Evolutionary conservation across 169 alveolate genomes (phyloP).

Genomic region (Plasmodium gallinaceum): DNA sequence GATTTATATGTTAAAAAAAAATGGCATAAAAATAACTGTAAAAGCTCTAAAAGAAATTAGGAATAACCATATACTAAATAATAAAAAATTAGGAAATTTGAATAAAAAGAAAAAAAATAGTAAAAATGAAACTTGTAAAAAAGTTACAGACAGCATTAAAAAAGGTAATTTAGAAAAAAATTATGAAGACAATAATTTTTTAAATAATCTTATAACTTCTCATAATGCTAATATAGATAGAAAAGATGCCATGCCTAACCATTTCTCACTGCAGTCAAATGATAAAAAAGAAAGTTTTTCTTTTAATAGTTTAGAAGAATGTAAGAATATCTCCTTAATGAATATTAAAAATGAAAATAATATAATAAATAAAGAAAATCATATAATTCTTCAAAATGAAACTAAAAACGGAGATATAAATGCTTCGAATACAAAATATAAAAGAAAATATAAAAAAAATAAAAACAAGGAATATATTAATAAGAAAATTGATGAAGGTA

Average conservation of each 20-base stretch:
- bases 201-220: not conserved
- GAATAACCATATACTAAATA: conserved; percentile 30
- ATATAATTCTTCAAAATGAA: not conserved
- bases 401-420: not conserved
- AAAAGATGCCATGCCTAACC: not conserved
- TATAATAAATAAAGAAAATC: not conserved
- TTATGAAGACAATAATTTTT: not conserved
- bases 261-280: not conserved
- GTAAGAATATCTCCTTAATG: not conserved
- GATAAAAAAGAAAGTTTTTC: not conserved
- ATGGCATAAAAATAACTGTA: conserved; percentile 77
- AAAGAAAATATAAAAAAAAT: not conserved
- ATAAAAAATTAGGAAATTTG: not conserved
- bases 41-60: conserved; percentile 85
- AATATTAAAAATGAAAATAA: not conserved
- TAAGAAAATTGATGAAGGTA: not conserved
- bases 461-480: not conserved
- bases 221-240: not conserved
- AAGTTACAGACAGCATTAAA: not conserved
- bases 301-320: not conserved
- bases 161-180: not conserved
- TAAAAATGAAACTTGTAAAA: not conserved
- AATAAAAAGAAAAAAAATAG: conserved; percentile 13
- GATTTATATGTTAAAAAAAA: conserved; percentile 79
- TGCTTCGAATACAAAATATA: not conserved